Base-by-base conservation (phyloP, 208 protist species). In the Balamuthia mandrillaris region DNA sequence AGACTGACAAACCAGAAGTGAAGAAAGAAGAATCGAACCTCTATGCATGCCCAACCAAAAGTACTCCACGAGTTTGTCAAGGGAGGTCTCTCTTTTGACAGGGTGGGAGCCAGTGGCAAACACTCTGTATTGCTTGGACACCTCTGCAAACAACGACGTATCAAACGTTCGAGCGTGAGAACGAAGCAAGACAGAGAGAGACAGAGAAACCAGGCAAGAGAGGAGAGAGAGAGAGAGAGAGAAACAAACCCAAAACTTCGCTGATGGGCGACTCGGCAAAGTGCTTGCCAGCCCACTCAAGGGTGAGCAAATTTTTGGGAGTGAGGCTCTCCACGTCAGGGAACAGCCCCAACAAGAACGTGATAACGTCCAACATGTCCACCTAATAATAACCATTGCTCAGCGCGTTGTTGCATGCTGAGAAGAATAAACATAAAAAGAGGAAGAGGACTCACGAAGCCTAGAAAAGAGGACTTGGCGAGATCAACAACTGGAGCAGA, bases 321-420 rank as follows among this genome's bases (percentile, higher is more conserved):
- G 52, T 60, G 52, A 29, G n/a, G n/a, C n/a, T n/a, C n/a, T n/a
- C n/a, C n/a, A n/a, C 21, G 33, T 81, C 24, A 4, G 72, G 72
- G 18, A 81, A 41, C 16, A 81, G 18, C 37, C 72, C 72, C 45
- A 81, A 51, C 72, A 81, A 45, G 72, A 42, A 81, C 12, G 72
- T 81, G 72, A 81, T 41, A 2, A 81, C 61, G 52, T 81, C 72
- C 37, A 81, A 81, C 72, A 81, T 81, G 35, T 81, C 72, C 44
- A 60, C 72, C 9, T 1, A 33, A 4, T 0, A n/a, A 77, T 24
- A 37, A 41, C 37, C 10, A 10, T 37, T n/a, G 24, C n/a, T n/a
- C n/a, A n/a, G n/a, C n/a, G n/a, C n/a, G n/a, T n/a, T 51, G 3
- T 29, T 52, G 2, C 21, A 77, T 52, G 10, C 44, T 44, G 18